Conservation (phyloP, 345 rosid species). For the Arabis alpina region DNA sequence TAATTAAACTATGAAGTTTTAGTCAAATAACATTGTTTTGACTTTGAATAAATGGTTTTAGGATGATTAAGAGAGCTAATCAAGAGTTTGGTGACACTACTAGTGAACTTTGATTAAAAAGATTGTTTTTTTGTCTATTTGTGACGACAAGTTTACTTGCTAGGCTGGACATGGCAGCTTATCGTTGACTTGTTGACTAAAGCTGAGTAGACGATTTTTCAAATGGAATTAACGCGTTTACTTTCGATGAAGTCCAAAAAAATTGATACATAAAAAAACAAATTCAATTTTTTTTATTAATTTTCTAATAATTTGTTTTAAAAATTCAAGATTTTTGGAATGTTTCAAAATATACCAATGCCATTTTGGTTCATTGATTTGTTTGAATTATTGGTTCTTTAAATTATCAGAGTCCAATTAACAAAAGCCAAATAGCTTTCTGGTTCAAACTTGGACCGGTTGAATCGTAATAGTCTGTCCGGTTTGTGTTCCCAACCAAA, state of each 20-base stretch:
- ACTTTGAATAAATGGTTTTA: background rate
- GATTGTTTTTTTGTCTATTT: constrained; percentile 31
- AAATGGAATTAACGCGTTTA: constrained; percentile 34
- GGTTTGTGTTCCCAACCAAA: no score
- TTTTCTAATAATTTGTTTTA: no score
- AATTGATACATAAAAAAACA: no score
- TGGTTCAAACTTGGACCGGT: background rate
- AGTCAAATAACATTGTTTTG: background rate
- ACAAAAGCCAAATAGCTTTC: no score
- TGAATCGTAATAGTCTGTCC: background rate
- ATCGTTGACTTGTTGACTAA: constrained; percentile 34
- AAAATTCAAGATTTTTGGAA: no score
- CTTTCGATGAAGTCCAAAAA: background rate
- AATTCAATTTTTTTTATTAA: no score
- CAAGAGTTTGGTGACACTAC: constrained; percentile 17
- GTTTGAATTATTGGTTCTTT: no score
- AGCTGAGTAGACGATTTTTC: background rate
- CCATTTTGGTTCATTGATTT: no score
- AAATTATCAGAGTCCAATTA: no score
- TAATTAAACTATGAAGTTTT: background rate
- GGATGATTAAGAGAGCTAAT: constrained; percentile 16
- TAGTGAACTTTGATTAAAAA: background rate
- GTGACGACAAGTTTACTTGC: constrained; percentile 32
- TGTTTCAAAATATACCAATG: no score
- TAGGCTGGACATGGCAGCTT: constrained; percentile 37